Evolutionary conservation across 331 rosid species (phyloP), one percentile per base, ranked within the genome.

Genomic region (Prunus yedoensis): DNA sequence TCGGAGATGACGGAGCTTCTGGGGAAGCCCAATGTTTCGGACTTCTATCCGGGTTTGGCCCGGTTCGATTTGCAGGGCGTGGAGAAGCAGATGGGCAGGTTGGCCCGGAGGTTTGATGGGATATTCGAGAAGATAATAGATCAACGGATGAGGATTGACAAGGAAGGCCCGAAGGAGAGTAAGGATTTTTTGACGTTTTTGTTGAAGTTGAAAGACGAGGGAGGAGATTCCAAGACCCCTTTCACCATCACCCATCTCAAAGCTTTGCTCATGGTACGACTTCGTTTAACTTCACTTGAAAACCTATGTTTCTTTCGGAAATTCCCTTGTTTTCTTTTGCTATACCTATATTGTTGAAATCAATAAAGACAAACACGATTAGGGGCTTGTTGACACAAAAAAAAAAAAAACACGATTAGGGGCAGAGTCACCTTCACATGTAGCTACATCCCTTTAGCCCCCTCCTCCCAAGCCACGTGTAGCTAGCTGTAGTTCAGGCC

Each of bases 1-100:
- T 68, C 86, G 45, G 83, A 82, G 12, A 84, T 90, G 69, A 88
- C 92, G 16, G 73, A 11, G 14, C 75, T 89, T 0, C 3, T 88
- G 23, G 92, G 83, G 49, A 87, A 68, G 77, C 99, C 97, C 18
- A 90, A 90, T 51, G 2, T 92, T 27, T 94, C 97, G 61, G 99
- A 94, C 30, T 90, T 90, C 9, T 94, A 74, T 73, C 90, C 97
- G 71, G 62, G 78, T 47, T 75, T 94, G 86, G 92, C 93, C 27
- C 85, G 89, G 64, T 94, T 94, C 4, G 97, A 94, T 68, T 30
- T 94, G 82, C 99, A 94, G 35, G 96, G 96, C 3, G 77, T 92
- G 41, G 73, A 14, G 63, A 88, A 76, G 69, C 38, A 88, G 74
- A 94, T 90, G 90, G 7, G 10, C 0, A 47, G 2, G 3, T 61